Percentiles rank a stretch among this genome's conserved stretches.
phyloP scores from a whole-genome alignment of 495 filamentous ascomycete species.

The Penicillium macrosclerotiorum region DNA sequence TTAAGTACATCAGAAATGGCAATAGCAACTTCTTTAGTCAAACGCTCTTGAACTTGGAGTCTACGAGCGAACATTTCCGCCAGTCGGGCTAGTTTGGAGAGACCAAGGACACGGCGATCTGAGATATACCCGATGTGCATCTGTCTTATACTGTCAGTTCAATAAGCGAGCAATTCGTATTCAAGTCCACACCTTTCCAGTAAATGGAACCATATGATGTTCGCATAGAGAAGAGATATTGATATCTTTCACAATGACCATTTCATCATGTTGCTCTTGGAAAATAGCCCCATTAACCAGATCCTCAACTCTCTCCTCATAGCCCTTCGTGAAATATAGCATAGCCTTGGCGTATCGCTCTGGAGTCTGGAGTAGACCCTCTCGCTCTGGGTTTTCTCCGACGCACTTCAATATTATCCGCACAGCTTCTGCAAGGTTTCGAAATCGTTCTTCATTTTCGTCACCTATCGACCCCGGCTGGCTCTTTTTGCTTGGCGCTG shows the following conservation, averaged over 20 bases:
- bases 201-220: conserved; percentile 96
- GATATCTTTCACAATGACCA: conserved; percentile 97
- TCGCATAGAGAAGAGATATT: conserved; percentile 94
- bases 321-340: conserved; percentile 98
- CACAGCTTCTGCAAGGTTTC: conserved; percentile 82
- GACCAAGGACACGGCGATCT: conserved; percentile 76
- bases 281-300: conserved; percentile 95
- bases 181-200: conserved; percentile 69
- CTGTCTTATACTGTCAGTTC: conserved; percentile 37
- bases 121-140: conserved; percentile 99
- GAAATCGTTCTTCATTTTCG: conserved; percentile 65
- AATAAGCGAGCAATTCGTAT: conserved; percentile 4
- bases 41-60: conserved; percentile 90
- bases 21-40: conserved; percentile 93
- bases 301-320: conserved; percentile 89
- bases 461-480: conserved; percentile 74
- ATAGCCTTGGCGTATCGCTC: conserved; percentile 92
- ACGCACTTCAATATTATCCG: conserved; percentile 91
- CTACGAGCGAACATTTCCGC: conserved; percentile 95
- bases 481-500: too few species aligned
- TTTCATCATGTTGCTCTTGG: conserved; percentile 91
- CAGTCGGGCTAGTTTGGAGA: conserved; percentile 92
- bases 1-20: conserved; percentile 88
- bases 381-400: conserved; percentile 89
- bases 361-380: conserved; percentile 83